These are phyloP conservation scores for Apiospora aurea DNA, from an alignment of 2,329 filamentous ascomycete species.

Conservation along the genomic window DNA sequence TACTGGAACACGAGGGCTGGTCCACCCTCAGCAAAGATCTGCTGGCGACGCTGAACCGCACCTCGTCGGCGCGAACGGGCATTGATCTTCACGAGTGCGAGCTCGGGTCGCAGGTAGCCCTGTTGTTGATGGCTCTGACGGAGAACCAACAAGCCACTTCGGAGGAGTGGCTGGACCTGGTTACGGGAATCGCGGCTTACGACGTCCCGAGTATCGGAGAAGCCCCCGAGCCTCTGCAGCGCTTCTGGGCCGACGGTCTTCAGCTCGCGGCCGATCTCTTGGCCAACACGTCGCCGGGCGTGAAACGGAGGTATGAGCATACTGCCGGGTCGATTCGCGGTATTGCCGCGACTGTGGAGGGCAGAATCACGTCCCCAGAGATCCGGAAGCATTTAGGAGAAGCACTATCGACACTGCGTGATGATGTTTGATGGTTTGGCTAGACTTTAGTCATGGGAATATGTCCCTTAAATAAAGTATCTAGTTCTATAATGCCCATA, in stretches of 20 bases:
- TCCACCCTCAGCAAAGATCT: conserved; percentile 58
- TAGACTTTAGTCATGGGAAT: neutral
- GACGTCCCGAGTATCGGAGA: conserved; percentile 44
- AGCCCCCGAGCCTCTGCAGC: conserved; percentile 44
- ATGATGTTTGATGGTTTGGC: neutral
- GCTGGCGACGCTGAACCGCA: conserved; percentile 48
- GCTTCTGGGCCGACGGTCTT: conserved; percentile 63
- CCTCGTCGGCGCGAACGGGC: conserved; percentile 32
- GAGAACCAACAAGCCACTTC: conserved; percentile 54
- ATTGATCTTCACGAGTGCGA: conserved; percentile 39
- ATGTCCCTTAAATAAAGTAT: too few species aligned
- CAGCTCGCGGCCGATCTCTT: conserved; percentile 64
- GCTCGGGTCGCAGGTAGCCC: conserved; percentile 62
- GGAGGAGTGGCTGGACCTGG: conserved; percentile 64
- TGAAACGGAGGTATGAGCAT: conserved; percentile 58
- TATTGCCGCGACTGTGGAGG: conserved; percentile 51
- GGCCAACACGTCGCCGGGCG: conserved; percentile 51
- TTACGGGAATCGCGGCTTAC: conserved; percentile 60
- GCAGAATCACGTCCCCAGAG: conserved; percentile 26
- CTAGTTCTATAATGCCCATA: too few species aligned
- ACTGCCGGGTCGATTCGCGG: conserved; percentile 59
- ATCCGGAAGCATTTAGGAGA: conserved; percentile 29
- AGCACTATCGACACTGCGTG: neutral
- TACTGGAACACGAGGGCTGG: conserved; percentile 64
- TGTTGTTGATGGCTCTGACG: conserved; percentile 59